Evolutionary conservation across 2,329 filamentous ascomycete species (phyloP).

Genomic region (Clonostachys rhizophaga): DNA sequence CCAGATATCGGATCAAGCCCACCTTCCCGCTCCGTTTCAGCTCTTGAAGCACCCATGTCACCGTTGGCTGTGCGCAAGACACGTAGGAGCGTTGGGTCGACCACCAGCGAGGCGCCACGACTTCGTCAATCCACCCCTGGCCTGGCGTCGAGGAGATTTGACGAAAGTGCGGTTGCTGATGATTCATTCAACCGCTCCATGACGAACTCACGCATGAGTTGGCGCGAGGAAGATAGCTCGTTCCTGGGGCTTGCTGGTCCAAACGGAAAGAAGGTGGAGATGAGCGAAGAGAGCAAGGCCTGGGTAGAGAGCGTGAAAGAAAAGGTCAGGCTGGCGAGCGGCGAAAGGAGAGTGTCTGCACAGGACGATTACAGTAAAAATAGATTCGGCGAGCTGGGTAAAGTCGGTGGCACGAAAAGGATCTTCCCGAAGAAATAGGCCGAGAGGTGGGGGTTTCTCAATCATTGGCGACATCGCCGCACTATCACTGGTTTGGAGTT

Average conservation of each 20-base stretch:
- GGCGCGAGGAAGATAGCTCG: conserved; percentile 54
- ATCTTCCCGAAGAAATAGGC: conserved; percentile 49
- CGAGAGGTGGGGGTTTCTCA: too few relatives aligned
- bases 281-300: conserved; percentile 67
- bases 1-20: conserved; percentile 32
- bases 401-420: conserved; percentile 68
- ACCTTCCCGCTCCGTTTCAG: conserved; percentile 31
- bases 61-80: conserved; percentile 52
- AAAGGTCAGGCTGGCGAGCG: conserved; percentile 68
- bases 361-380: conserved; percentile 14
- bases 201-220: conserved; percentile 48
- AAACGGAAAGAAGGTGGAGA: conserved; percentile 57
- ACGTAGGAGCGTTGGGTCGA: conserved; percentile 37
- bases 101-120: conserved; percentile 19
- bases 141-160: conserved; percentile 9
- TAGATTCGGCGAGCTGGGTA: conserved; percentile 66
- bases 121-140: conserved; percentile 29
- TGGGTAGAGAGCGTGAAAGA: conserved; percentile 85
- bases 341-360: conserved; percentile 37
- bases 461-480: too few relatives aligned
- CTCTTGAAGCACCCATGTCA: conserved; percentile 32
- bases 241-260: conserved; percentile 68
- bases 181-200: conserved; percentile 21
- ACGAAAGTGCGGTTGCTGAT: conserved; percentile 30
- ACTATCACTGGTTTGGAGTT: too few relatives aligned